phyloP scores from a whole-genome alignment of 2,329 filamentous ascomycete genomes.

The Phyllosticta citribraziliensis region DNA sequence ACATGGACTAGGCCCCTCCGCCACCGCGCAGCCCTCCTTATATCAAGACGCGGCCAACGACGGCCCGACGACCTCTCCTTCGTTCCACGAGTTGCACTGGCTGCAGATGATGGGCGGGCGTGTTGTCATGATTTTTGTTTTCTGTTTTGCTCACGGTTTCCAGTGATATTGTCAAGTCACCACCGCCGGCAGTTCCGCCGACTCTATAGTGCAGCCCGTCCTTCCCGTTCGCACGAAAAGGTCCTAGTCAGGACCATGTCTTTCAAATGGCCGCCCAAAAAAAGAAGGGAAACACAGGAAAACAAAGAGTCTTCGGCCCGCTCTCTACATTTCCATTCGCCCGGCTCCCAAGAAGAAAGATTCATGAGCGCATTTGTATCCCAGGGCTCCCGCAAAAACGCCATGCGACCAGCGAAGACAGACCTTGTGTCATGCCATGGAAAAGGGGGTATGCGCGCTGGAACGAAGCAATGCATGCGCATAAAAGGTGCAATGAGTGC shows the following conservation, averaged over 20 bases:
- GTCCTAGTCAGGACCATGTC: conserved; percentile 5
- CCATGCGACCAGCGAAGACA: conserved; percentile 9
- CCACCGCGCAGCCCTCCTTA: too few relatives aligned
- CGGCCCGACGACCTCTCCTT: too few relatives aligned
- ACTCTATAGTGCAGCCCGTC: conserved; percentile 1
- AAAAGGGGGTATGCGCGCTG: conserved; percentile 28
- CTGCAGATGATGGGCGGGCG: too few relatives aligned
- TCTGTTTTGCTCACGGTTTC: background rate
- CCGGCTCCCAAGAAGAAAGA: conserved; percentile 4
- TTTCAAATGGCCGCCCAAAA: conserved; percentile 8
- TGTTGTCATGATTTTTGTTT: background rate
- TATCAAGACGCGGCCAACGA: too few relatives aligned
- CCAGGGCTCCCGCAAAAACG: conserved; percentile 3
- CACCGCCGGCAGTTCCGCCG: background rate
- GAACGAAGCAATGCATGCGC: conserved; percentile 21
- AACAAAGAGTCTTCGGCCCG: background rate
- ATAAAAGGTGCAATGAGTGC: conserved; percentile 14
- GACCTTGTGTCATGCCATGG: conserved; percentile 20
- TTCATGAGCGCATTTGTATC: conserved; percentile 5
- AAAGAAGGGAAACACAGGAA: background rate
- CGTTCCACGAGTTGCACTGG: too few relatives aligned
- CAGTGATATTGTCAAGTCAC: background rate
- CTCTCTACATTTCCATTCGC: conserved; percentile 8
- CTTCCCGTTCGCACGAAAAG: background rate
- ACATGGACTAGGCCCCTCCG: background rate